phyloP scores from a whole-genome alignment of 2,329 filamentous ascomycete species.

The Fusarium sacchari region DNA sequence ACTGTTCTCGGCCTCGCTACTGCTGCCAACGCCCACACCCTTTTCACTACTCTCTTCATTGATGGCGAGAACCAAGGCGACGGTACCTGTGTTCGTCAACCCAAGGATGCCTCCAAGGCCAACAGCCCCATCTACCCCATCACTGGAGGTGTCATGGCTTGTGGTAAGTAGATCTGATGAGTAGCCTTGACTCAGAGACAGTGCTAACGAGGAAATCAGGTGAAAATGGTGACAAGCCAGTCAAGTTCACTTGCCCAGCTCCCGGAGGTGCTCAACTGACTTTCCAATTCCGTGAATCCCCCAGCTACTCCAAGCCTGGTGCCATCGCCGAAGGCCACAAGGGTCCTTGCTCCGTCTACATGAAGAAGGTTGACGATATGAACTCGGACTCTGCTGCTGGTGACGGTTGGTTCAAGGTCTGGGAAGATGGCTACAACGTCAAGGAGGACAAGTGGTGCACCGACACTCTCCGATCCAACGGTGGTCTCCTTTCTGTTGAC shows the following conservation, averaged over 20 bases:
- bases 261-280: conserved; percentile 66
- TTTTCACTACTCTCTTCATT: conserved; percentile 72
- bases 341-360: conserved; percentile 78
- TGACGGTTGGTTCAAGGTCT: conserved; percentile 82
- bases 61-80: conserved; percentile 73
- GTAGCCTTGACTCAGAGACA: not conserved
- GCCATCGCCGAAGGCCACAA: conserved; percentile 70
- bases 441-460: conserved; percentile 72
- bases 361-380: conserved; percentile 74
- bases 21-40: conserved; percentile 64
- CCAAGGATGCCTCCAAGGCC: conserved; percentile 59
- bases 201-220: conserved; percentile 47
- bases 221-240: conserved; percentile 55
- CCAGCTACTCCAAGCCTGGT: conserved; percentile 64
- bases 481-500: conserved; percentile 70
- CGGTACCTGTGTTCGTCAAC: conserved; percentile 77
- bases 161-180: conserved; percentile 61
- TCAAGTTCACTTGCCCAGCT: conserved; percentile 60
- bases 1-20: conserved; percentile 51
- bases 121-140: conserved; percentile 69
- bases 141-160: conserved; percentile 72
- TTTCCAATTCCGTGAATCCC: conserved; percentile 73
- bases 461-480: conserved; percentile 71
- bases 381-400: conserved; percentile 64
- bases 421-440: conserved; percentile 72